Evolutionary conservation across 2,329 filamentous ascomycete species (phyloP), one percentile per base, ranked within the genome.

Genomic region (Fusarium sp.): DNA sequence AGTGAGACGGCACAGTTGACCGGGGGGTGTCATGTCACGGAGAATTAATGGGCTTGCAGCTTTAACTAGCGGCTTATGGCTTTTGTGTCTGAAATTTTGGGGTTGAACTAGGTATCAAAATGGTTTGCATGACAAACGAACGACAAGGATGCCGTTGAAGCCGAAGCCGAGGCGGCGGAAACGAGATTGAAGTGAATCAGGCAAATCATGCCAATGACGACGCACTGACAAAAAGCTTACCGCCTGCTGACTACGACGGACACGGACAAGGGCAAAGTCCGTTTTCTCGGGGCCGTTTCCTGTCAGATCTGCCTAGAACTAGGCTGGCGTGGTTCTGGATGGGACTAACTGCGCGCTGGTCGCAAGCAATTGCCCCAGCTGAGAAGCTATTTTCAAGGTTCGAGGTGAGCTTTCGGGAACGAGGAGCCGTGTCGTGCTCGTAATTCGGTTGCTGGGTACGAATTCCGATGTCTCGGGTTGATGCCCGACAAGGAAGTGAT

Each of bases 151-250:
- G 47, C 47, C 27, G 47, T 47, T 45, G 42, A 47, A 47, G 42
- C 42, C 27, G 47, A 54, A 31, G 47, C 47, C 27, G 27, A 20
- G 18, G 47, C 11, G 16, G 27, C 47, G 47, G 47, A 54, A 54
- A 54, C 27, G 47, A 54, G 47, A 54, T 54, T 54, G 47, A 54
- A 54, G 47, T 54, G 47, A 52, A 52, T 52, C 47, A 52, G 47
- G 27, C 47, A 27, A 29, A 29, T 50, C 45, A 50, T 50, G 45
- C 22, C 45, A 54, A 54, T 20, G 47, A 20, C 27, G 27, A 54
- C 47, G 47, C 47, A 54, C n/a, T 54, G 47, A 54, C 47, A 54
- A 31, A 50, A 54, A 54, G 47, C 27, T 31, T 31, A 31, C 47
- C 47, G 29, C n/a, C 27, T 54, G 47, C 47, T 54, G 27, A 54